phyloP scores from a whole-genome alignment of 208 protist species.

The Tritrichomonas musculus region DNA sequence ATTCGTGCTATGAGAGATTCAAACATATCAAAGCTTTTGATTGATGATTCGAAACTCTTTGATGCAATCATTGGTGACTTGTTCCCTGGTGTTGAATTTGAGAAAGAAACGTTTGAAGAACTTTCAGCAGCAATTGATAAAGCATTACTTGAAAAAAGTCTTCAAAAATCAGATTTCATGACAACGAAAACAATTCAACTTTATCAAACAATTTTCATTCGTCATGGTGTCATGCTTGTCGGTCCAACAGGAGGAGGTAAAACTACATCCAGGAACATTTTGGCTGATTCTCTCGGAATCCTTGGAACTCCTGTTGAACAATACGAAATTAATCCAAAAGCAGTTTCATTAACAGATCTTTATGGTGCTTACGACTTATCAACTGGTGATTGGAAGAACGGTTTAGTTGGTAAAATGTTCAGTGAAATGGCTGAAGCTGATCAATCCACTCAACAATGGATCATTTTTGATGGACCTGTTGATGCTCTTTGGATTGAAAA shows the following conservation, averaged over 20 bases:
- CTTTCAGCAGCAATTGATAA: conserved; percentile 60
- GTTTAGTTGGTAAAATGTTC: conserved; percentile 64
- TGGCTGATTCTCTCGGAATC: conserved; percentile 47
- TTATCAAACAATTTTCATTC: conserved; percentile 90
- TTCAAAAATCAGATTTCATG: conserved; percentile 67
- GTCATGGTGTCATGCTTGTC: conserved; percentile 92
- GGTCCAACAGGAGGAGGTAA: conserved; percentile 88
- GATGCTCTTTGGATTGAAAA: conserved; percentile 97
- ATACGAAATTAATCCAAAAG: conserved; percentile 91
- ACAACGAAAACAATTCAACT: conserved; percentile 88
- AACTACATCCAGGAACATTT: conserved; percentile 43
- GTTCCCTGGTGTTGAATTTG: conserved; percentile 80
- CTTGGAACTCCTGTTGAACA: conserved; percentile 49
- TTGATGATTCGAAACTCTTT: conserved; percentile 70
- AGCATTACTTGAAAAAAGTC: background rate
- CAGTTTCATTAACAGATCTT: conserved; percentile 83
- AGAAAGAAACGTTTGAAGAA: conserved; percentile 72
- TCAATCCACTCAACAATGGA: conserved; percentile 67
- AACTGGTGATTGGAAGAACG: conserved; percentile 69
- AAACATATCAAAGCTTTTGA: conserved; percentile 91
- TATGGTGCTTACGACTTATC: conserved; percentile 76
- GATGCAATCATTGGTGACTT: conserved; percentile 87
- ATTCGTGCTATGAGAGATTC: conserved; percentile 82
- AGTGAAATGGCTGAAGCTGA: conserved; percentile 69
- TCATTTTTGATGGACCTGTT: conserved; percentile 95